phyloP scores from a whole-genome alignment of 2,329 filamentous ascomycete genomes.

The Phialocephala subalpina region DNA sequence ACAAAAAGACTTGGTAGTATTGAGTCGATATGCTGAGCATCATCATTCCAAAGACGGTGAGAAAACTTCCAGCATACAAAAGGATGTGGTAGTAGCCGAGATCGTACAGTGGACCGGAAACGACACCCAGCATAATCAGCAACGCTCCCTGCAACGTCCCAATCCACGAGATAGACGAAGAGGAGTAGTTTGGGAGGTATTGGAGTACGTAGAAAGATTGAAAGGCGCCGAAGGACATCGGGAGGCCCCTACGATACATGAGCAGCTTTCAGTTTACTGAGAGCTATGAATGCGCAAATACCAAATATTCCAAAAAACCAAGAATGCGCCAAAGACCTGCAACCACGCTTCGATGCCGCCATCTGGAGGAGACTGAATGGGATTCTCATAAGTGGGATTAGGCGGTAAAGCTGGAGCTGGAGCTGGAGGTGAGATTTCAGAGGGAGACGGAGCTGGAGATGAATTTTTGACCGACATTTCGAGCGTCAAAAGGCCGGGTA shows the following conservation, averaged over 20 bases:
- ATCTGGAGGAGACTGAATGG: conserved; percentile 42
- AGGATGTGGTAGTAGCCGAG: conserved; percentile 65
- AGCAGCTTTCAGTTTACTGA: no score
- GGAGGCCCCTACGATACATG: no score
- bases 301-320: conserved; percentile 65
- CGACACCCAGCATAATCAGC: conserved; percentile 57
- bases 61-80: conserved; percentile 46
- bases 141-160: conserved; percentile 58
- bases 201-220: no score
- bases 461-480: no score
- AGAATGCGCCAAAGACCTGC: conserved; percentile 58
- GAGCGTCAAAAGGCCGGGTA: no score
- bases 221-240: no score
- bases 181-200: background rate
- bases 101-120: conserved; percentile 69
- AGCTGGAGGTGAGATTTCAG: no score
- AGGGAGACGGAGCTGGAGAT: no score
- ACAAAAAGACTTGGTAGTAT: conserved; percentile 50
- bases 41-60: conserved; percentile 47
- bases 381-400: no score
- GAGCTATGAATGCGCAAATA: conserved; percentile 30
- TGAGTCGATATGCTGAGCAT: conserved; percentile 45
- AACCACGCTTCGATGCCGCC: conserved; percentile 63
- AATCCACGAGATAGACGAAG: conserved; percentile 66
- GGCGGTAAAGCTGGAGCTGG: no score